Evolutionary conservation across 306 rosid genomes (phyloP), one percentile per base, ranked within the genome.

Genomic region (Hippophae rhamnoides): DNA sequence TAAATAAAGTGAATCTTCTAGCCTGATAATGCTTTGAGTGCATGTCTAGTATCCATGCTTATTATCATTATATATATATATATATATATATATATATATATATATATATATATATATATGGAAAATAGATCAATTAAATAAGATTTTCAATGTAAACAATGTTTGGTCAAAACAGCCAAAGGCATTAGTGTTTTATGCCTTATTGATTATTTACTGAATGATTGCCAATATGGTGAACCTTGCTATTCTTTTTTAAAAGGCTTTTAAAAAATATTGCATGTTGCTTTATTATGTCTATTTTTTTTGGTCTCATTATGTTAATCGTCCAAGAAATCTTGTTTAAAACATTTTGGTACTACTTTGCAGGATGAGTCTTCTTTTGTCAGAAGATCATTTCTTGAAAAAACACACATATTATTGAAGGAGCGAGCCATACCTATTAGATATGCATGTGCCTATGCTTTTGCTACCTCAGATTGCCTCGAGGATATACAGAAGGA

Each of bases 371-470:
- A 73, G 5, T 87, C 83, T 56, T 63, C 71, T 44, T 69, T 64
- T 66, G 84, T 80, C 56, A 80, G 93, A 72, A 76, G 78, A 73
- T 69, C 60, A 70, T 85, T 81, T 82, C 79, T 92, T 10, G 70
- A 64, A 69, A 88, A 92, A 78, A 69, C 69, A 41, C 82, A 83
- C 62, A 83, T 65, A 70, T 64, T 92, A 68, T 66, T 92, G 75
- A 85, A 80, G 86, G 83, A 82, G 81, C 86, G 57, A 68, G 86
- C 73, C 52, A 74, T 92, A 60, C 95, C 98, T 61, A 81, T 66
- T 67, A 86, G 93, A 69, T 92, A 79, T 77, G 89, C 95, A 25
- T 83, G 98, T 71, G 87, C 86, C 67, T 87, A 83, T 75, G 81
- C 95, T 71, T 60, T 92, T 76, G 86, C 78, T 53, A 57, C 70